Base-by-base conservation (phyloP, 2,329 filamentous ascomycete species). In the Neopestalotiopsis rosae region DNA sequence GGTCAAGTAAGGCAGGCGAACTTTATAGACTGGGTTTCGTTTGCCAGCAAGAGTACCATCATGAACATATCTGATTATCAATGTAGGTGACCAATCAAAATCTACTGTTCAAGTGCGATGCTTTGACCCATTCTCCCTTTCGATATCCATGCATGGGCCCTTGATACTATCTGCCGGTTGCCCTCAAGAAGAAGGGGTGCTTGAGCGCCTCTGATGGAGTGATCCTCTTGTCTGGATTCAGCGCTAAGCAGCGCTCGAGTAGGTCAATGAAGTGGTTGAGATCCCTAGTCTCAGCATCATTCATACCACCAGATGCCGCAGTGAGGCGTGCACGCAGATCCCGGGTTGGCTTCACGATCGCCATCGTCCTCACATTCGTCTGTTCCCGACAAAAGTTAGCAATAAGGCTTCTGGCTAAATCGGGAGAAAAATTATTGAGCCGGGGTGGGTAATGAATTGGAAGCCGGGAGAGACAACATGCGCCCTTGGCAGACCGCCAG, bases 141-240 rank as follows among this genome's bases (percentile, higher is more conserved):
- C 10, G 34, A 9, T 20, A 14, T 65, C 38, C 13, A n/a, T 14
- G 12, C 24, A 14, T 49, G 40, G 70, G 66, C 68, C 70, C 68
- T 67, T 67, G 70, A 69, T 69, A 67, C 61, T 74, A 77, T 67
- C 74, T 74, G 69, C 69, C 74, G 67, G 69, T 67, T 40, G 68
- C 64, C 78, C 79, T 82, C 32, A 82, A 84, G 74, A 98, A 94
- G 81, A 98, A 98, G 1, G 93, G 93, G 83, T 98, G 95, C 77
- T 90, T 91, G 74, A 98, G 83, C 63, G 96, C 96, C 76, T 98
- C 95, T 14, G 88, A 85, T 0, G 96, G 93, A 61, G 93, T 95
- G 76, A 96, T 93, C 71, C 96, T 89, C 85, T 97, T 97, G 79
- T 97, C 95, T 0, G 95, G 94, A 77, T 98, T 97, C 72, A 98